These are phyloP conservation scores for Cystoderma amianthinum DNA, from an alignment of 768 basidiomycete genomes.

Conservation along the genomic window DNA sequence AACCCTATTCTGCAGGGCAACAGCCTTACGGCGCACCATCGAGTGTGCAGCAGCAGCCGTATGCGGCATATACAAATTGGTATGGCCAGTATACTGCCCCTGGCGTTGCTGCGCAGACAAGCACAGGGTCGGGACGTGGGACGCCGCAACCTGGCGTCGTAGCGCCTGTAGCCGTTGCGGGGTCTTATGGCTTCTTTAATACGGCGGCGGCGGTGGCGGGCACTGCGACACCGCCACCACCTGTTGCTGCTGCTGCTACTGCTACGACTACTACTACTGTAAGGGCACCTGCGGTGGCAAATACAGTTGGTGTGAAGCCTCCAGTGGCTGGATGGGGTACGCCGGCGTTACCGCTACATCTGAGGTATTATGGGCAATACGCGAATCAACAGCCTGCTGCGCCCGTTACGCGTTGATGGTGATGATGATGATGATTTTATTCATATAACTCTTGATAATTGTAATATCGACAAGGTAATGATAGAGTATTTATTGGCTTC, in stretches of 20 bases:
- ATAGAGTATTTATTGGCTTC: not conserved
- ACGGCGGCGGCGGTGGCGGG: conserved; percentile 14
- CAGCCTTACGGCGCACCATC: conserved; percentile 24
- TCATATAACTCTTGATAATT: not conserved
- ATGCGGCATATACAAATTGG: conserved; percentile 25
- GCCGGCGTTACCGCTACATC: conserved; percentile 24
- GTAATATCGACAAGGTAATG: not conserved
- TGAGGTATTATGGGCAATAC: conserved; percentile 19
- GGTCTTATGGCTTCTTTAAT: conserved; percentile 23
- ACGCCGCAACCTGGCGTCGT: conserved; percentile 18
- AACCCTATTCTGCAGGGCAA: conserved; percentile 24
- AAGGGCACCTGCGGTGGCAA: conserved; percentile 7
- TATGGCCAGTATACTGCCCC: conserved; percentile 22
- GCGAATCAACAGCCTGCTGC: conserved; percentile 13
- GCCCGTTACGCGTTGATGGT: conserved; percentile 9
- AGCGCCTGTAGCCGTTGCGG: conserved; percentile 16
- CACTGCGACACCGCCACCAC: conserved; percentile 31
- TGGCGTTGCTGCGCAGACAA: conserved; percentile 12
- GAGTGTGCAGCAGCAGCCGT: conserved; percentile 20
- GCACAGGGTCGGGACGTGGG: conserved; percentile 17
- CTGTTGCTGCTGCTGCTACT: conserved; percentile 26
- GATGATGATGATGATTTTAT: not conserved
- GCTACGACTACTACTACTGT: not conserved
- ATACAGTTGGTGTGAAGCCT: conserved; percentile 5
- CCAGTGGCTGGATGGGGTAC: conserved; percentile 7